Base-by-base conservation (phyloP, 2,329 filamentous ascomycete species). In the Aspergillus fumigatiaffinis region DNA sequence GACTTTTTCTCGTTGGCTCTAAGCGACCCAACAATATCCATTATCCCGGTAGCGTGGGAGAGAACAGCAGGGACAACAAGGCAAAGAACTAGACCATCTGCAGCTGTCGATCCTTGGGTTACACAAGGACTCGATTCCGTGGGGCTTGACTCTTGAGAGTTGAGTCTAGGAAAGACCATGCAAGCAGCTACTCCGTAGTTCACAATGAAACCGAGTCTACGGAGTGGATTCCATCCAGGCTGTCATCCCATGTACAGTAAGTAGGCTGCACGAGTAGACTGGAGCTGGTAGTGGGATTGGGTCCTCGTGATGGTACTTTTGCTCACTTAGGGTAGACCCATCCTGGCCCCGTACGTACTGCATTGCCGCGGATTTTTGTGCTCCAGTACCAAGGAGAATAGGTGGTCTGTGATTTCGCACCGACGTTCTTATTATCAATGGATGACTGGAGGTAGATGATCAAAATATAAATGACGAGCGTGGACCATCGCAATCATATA, bases 1-100 rank as follows among this genome's bases (percentile, higher is more conserved):
- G 44, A 47, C 23, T 47, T 47, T 46, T 47, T 14, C 23, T 14
- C 44, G 7, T 47, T 47, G 20, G 23, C 21, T 47, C 23, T 47
- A 47, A 38, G 44, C 21, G 44, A 47, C 44, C 44, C 44, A 47
- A 47, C 44, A 25, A 5, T 47, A 47, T 47, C 44, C 21, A 23
- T 26, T 47, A 47, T 23, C 1, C 12, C 44, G 21, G 44, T 23
- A 47, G 44, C 23, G 44, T 47, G 44, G 44, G 44, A 47, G 23
- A 14, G 21, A 47, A 25, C 44, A 14, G 21, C 21, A 23, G 12
- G 25, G 12, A 47, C 21, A 47, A 44, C 50, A 42, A 35, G 17
- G 32, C 52, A 26, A 50, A 38, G 46, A 23, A 50, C 52, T 38
- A 50, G 52, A 54, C 52, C 46, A 47, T 47, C 44, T 47, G 44